phyloP scores from a whole-genome alignment of 2,329 filamentous ascomycete species.

The Orbilia ellipsospora region DNA sequence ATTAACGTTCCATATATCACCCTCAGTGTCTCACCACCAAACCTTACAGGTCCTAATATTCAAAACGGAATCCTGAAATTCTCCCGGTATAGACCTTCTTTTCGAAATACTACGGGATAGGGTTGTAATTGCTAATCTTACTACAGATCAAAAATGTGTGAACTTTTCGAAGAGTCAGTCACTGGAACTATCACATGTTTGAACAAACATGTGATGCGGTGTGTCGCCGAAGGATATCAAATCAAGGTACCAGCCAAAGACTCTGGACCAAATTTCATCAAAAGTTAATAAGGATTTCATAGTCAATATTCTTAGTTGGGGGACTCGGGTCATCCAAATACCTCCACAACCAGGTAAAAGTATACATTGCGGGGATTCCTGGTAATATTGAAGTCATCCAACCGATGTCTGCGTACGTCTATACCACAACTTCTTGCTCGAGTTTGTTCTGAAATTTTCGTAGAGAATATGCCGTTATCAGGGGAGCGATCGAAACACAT shows the following conservation, averaged over 20 bases:
- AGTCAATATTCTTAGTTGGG: slow-evolving; percentile 48
- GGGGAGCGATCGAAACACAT: slow-evolving; percentile 41
- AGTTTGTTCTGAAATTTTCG: neutral
- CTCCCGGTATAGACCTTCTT: slow-evolving; percentile 18
- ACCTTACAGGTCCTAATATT: slow-evolving; percentile 17
- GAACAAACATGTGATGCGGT: slow-evolving; percentile 31
- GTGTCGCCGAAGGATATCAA: slow-evolving; percentile 16
- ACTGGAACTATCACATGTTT: slow-evolving; percentile 35
- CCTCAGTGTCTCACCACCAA: slow-evolving; percentile 34
- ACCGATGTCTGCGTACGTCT: slow-evolving; percentile 41
- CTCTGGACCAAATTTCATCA: neutral
- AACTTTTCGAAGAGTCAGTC: slow-evolving; percentile 30
- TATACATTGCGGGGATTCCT: slow-evolving; percentile 7
- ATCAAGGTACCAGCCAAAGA: slow-evolving; percentile 16
- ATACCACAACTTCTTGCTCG: too few relatives aligned
- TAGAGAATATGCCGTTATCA: slow-evolving; percentile 46
- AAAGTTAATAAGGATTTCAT: neutral
- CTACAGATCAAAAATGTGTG: slow-evolving; percentile 35
- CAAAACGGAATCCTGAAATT: slow-evolving; percentile 22
- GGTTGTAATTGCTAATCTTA: neutral
- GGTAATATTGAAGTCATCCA: slow-evolving; percentile 35
- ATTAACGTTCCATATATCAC: slow-evolving; percentile 24
- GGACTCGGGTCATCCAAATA: slow-evolving; percentile 48
- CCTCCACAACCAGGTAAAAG: slow-evolving; percentile 23
- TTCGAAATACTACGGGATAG: too few relatives aligned